Percentiles rank a stretch among this genome's conserved stretches.
Evolutionary conservation across 2,329 filamentous ascomycete genomes (phyloP).

Genomic region (Arthrobotrys iridis): DNA sequence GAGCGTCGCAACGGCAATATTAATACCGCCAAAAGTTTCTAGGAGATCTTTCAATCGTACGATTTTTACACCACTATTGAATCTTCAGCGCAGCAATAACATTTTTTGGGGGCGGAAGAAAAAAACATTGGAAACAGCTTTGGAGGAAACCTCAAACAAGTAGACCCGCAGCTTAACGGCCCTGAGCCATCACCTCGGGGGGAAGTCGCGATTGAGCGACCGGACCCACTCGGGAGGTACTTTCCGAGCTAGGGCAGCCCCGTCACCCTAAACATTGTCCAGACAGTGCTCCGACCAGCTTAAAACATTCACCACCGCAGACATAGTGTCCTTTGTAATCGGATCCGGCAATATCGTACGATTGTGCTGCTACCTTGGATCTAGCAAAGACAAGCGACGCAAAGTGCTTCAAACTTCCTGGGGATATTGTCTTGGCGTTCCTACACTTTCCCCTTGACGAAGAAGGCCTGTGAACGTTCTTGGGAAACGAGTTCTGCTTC

Average conservation of each 20-base stretch:
- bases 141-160: slow-evolving; percentile 28
- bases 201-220: slow-evolving; percentile 5
- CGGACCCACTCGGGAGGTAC: slow-evolving; percentile 31
- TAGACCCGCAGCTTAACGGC: slow-evolving; percentile 28
- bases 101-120: neutral
- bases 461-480: neutral
- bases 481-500: slow-evolving; percentile 41
- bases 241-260: slow-evolving; percentile 37
- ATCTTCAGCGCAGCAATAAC: neutral
- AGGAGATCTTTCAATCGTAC: slow-evolving; percentile 17
- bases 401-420: slow-evolving; percentile 43
- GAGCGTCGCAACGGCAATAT: slow-evolving; percentile 14
- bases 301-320: slow-evolving; percentile 50
- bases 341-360: slow-evolving; percentile 39
- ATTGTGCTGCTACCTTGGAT: slow-evolving; percentile 39
- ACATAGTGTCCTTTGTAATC: slow-evolving; percentile 33
- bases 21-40: slow-evolving; percentile 15
- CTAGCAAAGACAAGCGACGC: slow-evolving; percentile 36
- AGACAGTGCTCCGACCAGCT: slow-evolving; percentile 53
- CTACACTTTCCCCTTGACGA: slow-evolving; percentile 9
- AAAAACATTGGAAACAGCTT: slow-evolving; percentile 6
- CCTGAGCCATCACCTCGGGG: slow-evolving; percentile 26
- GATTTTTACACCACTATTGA: slow-evolving; percentile 29
- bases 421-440: slow-evolving; percentile 27
- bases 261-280: slow-evolving; percentile 46